Base-by-base conservation (phyloP, 768 basidiomycete species). In the Xanthoconium purpureum region DNA sequence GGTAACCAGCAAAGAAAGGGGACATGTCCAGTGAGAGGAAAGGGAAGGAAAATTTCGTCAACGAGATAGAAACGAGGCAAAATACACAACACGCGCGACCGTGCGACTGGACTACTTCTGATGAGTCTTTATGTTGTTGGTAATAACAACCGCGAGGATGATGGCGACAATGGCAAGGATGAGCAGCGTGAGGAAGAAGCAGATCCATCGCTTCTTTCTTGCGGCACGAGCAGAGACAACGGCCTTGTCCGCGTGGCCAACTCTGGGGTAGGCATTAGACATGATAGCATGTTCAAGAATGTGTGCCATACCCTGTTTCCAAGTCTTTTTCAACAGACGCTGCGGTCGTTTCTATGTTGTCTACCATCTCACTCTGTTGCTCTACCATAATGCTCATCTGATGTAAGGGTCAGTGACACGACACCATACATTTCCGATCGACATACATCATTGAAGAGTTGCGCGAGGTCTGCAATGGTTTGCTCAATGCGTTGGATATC, bases 121-220 rank as follows among this genome's bases (percentile, higher is more conserved):
- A 24, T 24, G 2, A 24, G 24, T 78, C 50, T 73, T 69, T 44
- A 67, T 74, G 61, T 78, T 75, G 47, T 79, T 76, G 43, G 73
- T 78, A 20, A 82, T 73, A 29, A 87, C 79, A 33, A 85, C 77
- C 6, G 80, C 85, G 29, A 82, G 75, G 32, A 91, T 76, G 50
- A 89, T 78, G 44, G 81, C 86, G 44, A 84, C 77, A 47, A 91
- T 81, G 60, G 86, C 81, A 56, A 88, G 76, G 52, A 94, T 66
- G 55, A 91, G 66, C 54, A 94, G 66, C 54, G 73, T 67, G 57
- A 93, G 84, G 74, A 84, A 69, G 80, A 96, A 96, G 76, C 95
- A 98, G 70, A 96, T 95, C 94, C 94, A 97, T 66, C 94, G 86
- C 82, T 96, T 98, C 74, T 88, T 92, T 57, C 96, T 86, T 20